Conservation (phyloP, 768 basidiomycete genomes). For the Trametes villosa region DNA sequence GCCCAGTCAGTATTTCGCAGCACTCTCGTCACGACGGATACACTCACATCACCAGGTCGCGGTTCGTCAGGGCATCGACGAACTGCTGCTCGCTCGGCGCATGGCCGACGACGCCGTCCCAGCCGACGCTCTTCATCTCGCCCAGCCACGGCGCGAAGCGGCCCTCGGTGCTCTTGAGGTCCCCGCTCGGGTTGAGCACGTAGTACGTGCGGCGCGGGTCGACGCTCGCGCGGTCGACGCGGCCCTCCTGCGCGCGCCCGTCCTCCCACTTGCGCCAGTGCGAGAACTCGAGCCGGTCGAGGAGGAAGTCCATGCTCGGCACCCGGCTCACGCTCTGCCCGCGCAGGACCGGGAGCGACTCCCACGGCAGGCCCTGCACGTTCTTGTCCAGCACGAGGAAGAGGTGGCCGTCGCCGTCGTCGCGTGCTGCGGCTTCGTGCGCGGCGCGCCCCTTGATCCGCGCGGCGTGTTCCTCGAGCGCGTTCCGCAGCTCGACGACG, state of each 20-base stretch:
- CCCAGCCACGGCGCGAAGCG: conserved; percentile 81
- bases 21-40: background rate
- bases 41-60: conserved; percentile 89
- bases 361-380: conserved; percentile 92
- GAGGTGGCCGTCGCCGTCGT: conserved; percentile 67
- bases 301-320: conserved; percentile 85
- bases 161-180: conserved; percentile 81
- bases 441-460: conserved; percentile 37
- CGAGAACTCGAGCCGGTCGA: conserved; percentile 77
- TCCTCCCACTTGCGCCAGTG: conserved; percentile 42
- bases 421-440: conserved; percentile 39
- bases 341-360: conserved; percentile 85
- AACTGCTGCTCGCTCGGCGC: conserved; percentile 87
- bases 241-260: conserved; percentile 21
- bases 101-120: conserved; percentile 81
- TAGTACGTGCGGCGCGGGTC: conserved; percentile 77
- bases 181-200: conserved; percentile 91
- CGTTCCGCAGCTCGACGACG: conserved; percentile 79
- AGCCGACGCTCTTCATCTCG: conserved; percentile 73
- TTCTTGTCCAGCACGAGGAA: conserved; percentile 92
- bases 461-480: conserved; percentile 72
- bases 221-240: conserved; percentile 54
- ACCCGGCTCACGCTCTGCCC: conserved; percentile 91
- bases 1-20: background rate
- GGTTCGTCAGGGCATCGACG: conserved; percentile 64